These are phyloP conservation scores for Verruconis gallopava DNA, from an alignment of 2,329 filamentous ascomycete species.

Conservation along the genomic window DNA sequence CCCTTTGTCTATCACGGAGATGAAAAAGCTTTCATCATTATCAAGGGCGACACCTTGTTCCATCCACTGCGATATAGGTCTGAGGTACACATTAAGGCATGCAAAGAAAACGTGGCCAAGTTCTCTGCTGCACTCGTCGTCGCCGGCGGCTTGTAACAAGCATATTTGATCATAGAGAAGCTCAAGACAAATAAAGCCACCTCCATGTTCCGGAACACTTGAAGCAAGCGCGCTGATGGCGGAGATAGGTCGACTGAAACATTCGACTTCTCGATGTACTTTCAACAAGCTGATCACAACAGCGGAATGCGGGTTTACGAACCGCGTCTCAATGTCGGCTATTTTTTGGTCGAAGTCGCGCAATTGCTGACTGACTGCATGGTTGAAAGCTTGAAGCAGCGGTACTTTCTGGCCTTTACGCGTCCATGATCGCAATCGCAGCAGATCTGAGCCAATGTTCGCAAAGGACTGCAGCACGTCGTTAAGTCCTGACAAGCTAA, in stretches of 20 bases:
- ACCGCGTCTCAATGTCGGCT: slow-evolving; percentile 45
- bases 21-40: slow-evolving; percentile 61
- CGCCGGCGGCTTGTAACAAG: slow-evolving; percentile 55
- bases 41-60: slow-evolving; percentile 56
- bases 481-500: slow-evolving; percentile 18
- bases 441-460: slow-evolving; percentile 34
- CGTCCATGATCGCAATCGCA: slow-evolving; percentile 37
- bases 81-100: slow-evolving; percentile 71
- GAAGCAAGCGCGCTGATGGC: slow-evolving; percentile 49
- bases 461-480: slow-evolving; percentile 33
- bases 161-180: slow-evolving; percentile 59
- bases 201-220: slow-evolving; percentile 30
- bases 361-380: slow-evolving; percentile 46
- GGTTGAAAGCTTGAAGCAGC: slow-evolving; percentile 56
- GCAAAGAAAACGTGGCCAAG: slow-evolving; percentile 62
- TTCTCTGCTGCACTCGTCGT: slow-evolving; percentile 46
- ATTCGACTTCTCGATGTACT: slow-evolving; percentile 44
- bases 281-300: slow-evolving; percentile 54
- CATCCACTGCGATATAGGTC: slow-evolving; percentile 75
- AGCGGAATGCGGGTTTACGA: slow-evolving; percentile 40
- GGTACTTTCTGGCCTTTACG: slow-evolving; percentile 21
- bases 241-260: slow-evolving; percentile 41
- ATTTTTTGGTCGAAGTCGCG: slow-evolving; percentile 45
- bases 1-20: slow-evolving; percentile 45
- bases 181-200: slow-evolving; percentile 41